Percentiles rank a stretch among this genome's conserved stretches.
These are phyloP conservation scores for Plasmodium vivax DNA, from an alignment of 169 alveolate genomes.

Conservation along the genomic window DNA sequence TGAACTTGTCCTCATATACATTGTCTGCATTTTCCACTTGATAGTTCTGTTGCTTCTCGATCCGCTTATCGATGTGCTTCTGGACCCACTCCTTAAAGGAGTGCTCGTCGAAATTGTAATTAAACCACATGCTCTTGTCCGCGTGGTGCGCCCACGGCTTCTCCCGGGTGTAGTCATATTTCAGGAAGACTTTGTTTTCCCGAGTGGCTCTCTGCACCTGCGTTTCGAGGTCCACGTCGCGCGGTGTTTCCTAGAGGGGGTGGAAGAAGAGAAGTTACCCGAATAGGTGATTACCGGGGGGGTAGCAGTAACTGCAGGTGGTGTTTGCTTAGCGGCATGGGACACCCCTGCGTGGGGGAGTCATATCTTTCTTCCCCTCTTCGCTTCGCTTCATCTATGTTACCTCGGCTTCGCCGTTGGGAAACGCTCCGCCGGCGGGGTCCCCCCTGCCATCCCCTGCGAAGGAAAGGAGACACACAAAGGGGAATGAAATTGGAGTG, in stretches of 20 bases:
- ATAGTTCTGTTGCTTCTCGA: conserved; percentile 47
- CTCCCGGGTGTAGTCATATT: conserved; percentile 61
- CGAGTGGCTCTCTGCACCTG: conserved; percentile 55
- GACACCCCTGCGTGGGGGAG: neutral
- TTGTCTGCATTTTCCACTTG: conserved; percentile 64
- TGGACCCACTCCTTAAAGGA: conserved; percentile 70
- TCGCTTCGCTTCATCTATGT: neutral
- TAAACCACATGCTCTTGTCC: conserved; percentile 71
- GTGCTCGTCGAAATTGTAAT: conserved; percentile 63
- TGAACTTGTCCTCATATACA: conserved; percentile 25
- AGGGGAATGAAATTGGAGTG: neutral
- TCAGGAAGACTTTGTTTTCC: conserved; percentile 68
- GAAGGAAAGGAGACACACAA: neutral
- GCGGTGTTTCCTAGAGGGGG: neutral
- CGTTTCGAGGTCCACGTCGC: conserved; percentile 28
- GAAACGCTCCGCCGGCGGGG: neutral
- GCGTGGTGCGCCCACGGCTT: conserved; percentile 58
- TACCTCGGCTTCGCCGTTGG: conserved; percentile 14
- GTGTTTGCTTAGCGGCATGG: neutral
- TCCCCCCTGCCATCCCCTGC: neutral
- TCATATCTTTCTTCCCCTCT: neutral
- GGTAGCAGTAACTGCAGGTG: neutral
- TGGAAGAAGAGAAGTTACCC: neutral
- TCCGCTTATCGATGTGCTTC: conserved; percentile 46
- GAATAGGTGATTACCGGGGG: neutral